Percentiles rank a stretch among this genome's conserved stretches.
phyloP scores from a whole-genome alignment of 179 eudicot species.

The Silene coronaria region DNA sequence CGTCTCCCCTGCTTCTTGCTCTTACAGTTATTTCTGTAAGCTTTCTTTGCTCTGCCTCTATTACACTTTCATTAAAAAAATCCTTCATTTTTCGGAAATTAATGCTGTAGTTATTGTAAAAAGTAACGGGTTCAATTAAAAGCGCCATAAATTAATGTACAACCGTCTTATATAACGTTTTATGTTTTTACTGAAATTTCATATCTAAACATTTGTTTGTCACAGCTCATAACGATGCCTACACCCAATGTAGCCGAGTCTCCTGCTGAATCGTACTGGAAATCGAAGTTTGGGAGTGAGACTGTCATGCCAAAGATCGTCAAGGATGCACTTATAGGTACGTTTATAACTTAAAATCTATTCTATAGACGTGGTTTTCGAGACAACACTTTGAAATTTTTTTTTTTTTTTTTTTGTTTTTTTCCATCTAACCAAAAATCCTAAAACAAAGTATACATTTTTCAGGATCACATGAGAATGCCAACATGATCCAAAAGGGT shows the following conservation, averaged over 20 bases:
- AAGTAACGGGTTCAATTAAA: too few species aligned
- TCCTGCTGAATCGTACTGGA: background rate
- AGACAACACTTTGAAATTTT: too few species aligned
- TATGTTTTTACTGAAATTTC: background rate
- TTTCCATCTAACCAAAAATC: too few species aligned
- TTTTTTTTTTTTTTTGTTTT: too few species aligned
- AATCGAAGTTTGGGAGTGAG: background rate
- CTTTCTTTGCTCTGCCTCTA: background rate
- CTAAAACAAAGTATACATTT: background rate
- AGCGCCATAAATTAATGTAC: too few species aligned
- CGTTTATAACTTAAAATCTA: too few species aligned
- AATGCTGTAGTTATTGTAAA: too few species aligned
- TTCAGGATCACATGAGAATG: background rate
- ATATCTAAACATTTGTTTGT: background rate
- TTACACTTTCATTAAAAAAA: background rate
- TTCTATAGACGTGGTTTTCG: too few species aligned
- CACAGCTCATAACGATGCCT: background rate
- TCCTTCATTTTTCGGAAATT: too few species aligned
- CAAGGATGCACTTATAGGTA: background rate
- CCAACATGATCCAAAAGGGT: background rate
- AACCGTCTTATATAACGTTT: too few species aligned
- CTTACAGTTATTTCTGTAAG: background rate
- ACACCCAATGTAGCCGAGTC: background rate
- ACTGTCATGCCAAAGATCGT: constrained; percentile 5
- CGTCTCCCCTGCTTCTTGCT: background rate